Conservation (phyloP, 75 land plant species). For the Pseudotsuga menziesii region DNA sequence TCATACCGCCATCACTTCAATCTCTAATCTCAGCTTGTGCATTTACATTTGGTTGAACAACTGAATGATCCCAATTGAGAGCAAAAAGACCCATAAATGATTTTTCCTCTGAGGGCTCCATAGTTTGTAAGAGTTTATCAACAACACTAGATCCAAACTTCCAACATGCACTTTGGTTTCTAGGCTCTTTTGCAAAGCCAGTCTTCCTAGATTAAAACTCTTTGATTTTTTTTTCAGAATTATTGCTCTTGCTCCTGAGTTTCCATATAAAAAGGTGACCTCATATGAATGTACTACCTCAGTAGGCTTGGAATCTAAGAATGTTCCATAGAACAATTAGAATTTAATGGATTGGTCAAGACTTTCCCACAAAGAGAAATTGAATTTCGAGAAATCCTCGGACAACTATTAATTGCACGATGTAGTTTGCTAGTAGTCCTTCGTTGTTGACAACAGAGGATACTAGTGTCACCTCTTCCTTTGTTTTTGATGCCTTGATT, state of each 20-base stretch:
- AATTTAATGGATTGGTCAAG: background rate
- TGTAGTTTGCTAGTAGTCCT: conserved; percentile 59
- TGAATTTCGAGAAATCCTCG: conserved; percentile 40
- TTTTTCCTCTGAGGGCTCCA: conserved; percentile 9
- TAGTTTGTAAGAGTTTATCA: conserved; percentile 6
- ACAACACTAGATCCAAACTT: conserved; percentile 1
- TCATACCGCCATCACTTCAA: background rate
- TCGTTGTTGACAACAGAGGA: conserved; percentile 27
- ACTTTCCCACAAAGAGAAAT: background rate
- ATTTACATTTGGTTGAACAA: background rate
- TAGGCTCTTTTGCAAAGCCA: conserved; percentile 1
- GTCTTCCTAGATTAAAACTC: background rate
- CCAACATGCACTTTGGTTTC: conserved; percentile 5
- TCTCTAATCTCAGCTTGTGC: background rate
- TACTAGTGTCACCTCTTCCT: background rate
- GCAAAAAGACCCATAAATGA: background rate
- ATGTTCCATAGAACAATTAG: background rate
- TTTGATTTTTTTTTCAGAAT: background rate
- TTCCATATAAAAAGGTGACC: background rate
- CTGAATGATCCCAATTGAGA: background rate
- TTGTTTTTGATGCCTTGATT: background rate
- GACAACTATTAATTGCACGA: conserved; percentile 65
- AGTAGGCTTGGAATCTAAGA: too few relatives aligned
- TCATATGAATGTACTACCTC: background rate
- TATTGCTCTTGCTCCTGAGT: background rate